Evolutionary conservation across 1,284 basidiomycete genomes (phyloP), one percentile per base, ranked within the genome.

Genomic region (Ceratobasidium sp.): DNA sequence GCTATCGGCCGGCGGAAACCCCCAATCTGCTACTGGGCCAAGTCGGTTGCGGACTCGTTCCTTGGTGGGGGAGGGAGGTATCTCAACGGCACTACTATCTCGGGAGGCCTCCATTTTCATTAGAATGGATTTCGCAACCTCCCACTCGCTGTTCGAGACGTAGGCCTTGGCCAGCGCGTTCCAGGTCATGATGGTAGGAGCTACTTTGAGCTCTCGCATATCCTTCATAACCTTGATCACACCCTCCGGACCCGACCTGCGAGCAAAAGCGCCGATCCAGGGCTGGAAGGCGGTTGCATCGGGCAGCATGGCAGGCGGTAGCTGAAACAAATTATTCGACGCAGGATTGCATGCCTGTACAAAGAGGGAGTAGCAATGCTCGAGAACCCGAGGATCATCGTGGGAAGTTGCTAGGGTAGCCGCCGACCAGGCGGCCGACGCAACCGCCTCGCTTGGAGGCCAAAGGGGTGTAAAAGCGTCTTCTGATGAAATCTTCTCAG

Each of bases 231-330:
- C 32, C 26, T 28, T 8, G 5, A 54, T 49, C 5, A 66, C 23
- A 8, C 32, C 49, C 28, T 66, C 46, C 1, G 63, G 63, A 11
- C 63, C 63, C 23, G 16, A 47, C 26, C 14, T 43, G 1, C 49
- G 49, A 38, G 63, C 63, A n/a, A 66, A 66, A 14, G 63, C 49
- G 35, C 63, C 63, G 21, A 66, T 50, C 63, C 63, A 66, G n/a
- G 63, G 63, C 49, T 66, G 63, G 26, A 66, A 66, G 13, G 63
- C 63, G n/a, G 63, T 23, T 41, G 63, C 63, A 28, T 66, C 63
- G 14, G 49, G 63, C 14, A 16, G 5, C 63, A 66, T 66, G 21
- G 49, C 49, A 35, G 63, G 63, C 1, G 63, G 63, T 13, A 66
- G 28, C 18, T 41, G 11, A 35, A 66, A 66, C 18, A 66, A 41